Percentiles rank a stretch among this genome's conserved stretches.
Evolutionary conservation across 78 protist species (phyloP).

Genomic region (Dictyostelium purpureum): DNA sequence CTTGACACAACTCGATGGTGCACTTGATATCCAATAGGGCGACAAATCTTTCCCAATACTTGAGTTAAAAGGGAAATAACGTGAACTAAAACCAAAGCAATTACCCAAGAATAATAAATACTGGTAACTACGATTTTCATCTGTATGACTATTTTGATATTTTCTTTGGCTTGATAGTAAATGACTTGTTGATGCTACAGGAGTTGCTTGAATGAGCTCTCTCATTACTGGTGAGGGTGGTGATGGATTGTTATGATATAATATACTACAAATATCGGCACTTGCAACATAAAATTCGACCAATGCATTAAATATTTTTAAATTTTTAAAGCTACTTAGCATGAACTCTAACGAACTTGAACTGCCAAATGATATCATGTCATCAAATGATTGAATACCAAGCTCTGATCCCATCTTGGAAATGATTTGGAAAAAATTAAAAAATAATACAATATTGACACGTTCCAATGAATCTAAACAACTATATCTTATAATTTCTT

Average conservation of each 20-base stretch:
- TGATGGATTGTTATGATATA: conserved; percentile 28
- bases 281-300: conserved; percentile 39
- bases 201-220: neutral
- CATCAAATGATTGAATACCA: conserved; percentile 17
- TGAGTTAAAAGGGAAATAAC: conserved; percentile 34
- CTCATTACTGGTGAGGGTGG: conserved; percentile 24
- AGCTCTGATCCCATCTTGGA: conserved; percentile 21
- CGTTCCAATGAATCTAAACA: conserved; percentile 69
- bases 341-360: conserved; percentile 15
- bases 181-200: neutral
- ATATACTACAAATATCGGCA: conserved; percentile 40
- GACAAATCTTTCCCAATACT: conserved; percentile 31
- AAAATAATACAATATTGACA: conserved; percentile 44
- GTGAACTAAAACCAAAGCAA: neutral
- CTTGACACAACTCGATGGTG: conserved; percentile 30
- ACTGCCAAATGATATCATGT: neutral
- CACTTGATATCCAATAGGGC: conserved; percentile 10
- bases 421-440: conserved; percentile 37
- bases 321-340: conserved; percentile 2
- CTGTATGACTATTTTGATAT: conserved; percentile 28
- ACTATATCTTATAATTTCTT: conserved; percentile 47
- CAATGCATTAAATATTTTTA: conserved; percentile 7
- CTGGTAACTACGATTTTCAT: conserved; percentile 58
- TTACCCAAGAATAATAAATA: conserved; percentile 40
- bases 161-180: conserved; percentile 32